Evolutionary conservation across 495 filamentous ascomycete species (phyloP).

Genomic region (Schizothecium vesticola): DNA sequence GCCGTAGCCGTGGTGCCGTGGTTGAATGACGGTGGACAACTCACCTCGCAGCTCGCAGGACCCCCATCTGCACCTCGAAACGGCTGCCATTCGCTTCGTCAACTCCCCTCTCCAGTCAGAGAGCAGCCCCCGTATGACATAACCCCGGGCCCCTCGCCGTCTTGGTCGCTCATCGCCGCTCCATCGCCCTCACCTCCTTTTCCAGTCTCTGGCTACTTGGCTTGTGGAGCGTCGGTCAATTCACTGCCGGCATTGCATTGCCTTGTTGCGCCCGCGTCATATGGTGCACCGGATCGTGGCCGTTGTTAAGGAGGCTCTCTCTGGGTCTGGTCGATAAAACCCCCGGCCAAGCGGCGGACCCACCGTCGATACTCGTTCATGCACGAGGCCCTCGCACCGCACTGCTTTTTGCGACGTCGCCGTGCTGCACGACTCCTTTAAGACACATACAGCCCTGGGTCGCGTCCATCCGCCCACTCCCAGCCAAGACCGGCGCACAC

Average conservation of each 20-base stretch:
- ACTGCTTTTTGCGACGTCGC: conserved; percentile 10
- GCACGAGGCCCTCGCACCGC: conserved; percentile 26
- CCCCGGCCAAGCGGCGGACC: conserved; percentile 5
- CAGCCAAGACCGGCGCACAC: conserved; percentile 17
- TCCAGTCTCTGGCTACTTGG: too few relatives aligned
- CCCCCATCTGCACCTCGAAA: conserved; percentile 37
- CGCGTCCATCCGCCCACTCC: conserved; percentile 7
- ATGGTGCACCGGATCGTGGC: neutral
- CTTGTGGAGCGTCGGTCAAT: neutral
- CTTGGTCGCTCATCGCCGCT: neutral
- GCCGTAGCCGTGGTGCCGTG: conserved; percentile 7
- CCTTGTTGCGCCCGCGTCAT: neutral
- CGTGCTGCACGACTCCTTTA: conserved; percentile 22
- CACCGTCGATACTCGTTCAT: conserved; percentile 24
- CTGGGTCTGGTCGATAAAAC: neutral
- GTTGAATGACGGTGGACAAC: conserved; percentile 40
- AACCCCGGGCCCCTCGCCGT: neutral
- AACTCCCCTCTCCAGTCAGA: conserved; percentile 3
- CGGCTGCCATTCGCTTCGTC: conserved; percentile 32
- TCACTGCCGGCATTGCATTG: neutral
- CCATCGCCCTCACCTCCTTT: too few relatives aligned
- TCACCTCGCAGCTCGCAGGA: conserved; percentile 38
- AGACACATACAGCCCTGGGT: conserved; percentile 18
- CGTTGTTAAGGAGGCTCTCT: neutral
- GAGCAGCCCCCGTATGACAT: conserved; percentile 21